Base-by-base conservation (phyloP, 495 filamentous ascomycete genomes). In the Recurvomyces mirabilis region DNA sequence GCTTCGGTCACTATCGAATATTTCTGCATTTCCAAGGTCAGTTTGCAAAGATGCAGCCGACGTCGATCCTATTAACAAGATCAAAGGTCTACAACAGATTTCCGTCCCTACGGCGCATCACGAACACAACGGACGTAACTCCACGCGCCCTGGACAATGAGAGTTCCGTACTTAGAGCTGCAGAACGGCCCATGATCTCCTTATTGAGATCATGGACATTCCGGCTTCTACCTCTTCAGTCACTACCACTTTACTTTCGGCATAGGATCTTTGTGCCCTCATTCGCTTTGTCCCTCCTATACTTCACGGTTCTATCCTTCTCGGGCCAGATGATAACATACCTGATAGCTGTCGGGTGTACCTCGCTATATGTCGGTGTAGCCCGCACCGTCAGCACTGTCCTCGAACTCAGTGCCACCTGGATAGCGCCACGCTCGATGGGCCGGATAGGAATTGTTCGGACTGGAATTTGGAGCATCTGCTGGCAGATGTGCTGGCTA, bases 391-490 rank as follows among this genome's bases (percentile, higher is more conserved):
- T 63, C 1, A 54, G 61, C 22, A 62, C 63, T 0, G 22, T 63
- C 13, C 61, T 66, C 38, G 74, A 75, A 45, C 41, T 76, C 0
- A 57, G 53, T 5, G 69, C 72, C 1, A 77, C 74, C 0, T 75
- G 68, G 63, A 26, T 68, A 1, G 67, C 65, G 1, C 73, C 74
- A 0, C 23, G 48, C 17, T 40, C 77, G 5, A 80, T 76, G 68
- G 50, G 53, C 2, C 57, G 60, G 4, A 73, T 82, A 26, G 79
- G 79, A 0, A 58, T 68, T 7, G 65, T 76, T 4, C 56, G 81
- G 1, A 67, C 70, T 0, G 80, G 79, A 1, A 56, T 82, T 6
- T 83, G 80, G 81, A 73, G 70, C 37, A 43, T 76, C 5, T 73
- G 66, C 41, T 83, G 75, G 75, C 79, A 83, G 45, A 62, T 77